Evolutionary conservation across 2,329 filamentous ascomycete genomes (phyloP), one percentile per base, ranked within the genome.

Genomic region (Fusarium ramigenum): DNA sequence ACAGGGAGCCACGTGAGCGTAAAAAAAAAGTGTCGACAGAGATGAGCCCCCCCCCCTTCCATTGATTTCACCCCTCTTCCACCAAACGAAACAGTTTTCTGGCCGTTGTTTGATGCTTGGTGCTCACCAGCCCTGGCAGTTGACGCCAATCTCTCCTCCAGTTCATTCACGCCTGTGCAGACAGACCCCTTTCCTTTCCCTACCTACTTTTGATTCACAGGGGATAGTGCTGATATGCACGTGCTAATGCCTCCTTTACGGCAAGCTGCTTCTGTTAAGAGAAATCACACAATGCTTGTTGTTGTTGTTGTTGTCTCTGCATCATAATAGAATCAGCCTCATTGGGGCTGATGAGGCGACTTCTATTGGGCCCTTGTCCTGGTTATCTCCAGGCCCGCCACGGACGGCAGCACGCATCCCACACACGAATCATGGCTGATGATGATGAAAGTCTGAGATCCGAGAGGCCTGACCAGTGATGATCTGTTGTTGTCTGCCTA

Each of bases 21-120:
- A 37, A 62, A 60, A 69, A 52, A 66, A 68, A 56, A 56, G 68
- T 69, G 72, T 73, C 61, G 65, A 73, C 69, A 70, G 46, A 63
- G 25, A 50, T 59, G 60, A 60, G 53, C 12, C 32, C 32, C 54
- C 61, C 44, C 50, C 49, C 49, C 53, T 74, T 74, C 72, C 60
- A 74, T 75, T 36, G 34, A 49, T 25, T 74, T 74, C 72, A 74
- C 72, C 72, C 72, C 72, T 74, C 72, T 74, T 74, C 72, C 57
- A 71, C 65, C 67, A 74, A 74, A 72, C 71, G 60, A 74, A 73
- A 60, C 58, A 70, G 61, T 30, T 21, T 30, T 18, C 28, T 28
- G 60, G 28, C 47, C 36, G 15, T 56, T 42, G 36, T 56, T 54
- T 42, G 28, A 23, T 36, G 25, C 34, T 56, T 63, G 54, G 52